phyloP scores from a whole-genome alignment of 164 flowering plant species.

The Annona squamosa region DNA sequence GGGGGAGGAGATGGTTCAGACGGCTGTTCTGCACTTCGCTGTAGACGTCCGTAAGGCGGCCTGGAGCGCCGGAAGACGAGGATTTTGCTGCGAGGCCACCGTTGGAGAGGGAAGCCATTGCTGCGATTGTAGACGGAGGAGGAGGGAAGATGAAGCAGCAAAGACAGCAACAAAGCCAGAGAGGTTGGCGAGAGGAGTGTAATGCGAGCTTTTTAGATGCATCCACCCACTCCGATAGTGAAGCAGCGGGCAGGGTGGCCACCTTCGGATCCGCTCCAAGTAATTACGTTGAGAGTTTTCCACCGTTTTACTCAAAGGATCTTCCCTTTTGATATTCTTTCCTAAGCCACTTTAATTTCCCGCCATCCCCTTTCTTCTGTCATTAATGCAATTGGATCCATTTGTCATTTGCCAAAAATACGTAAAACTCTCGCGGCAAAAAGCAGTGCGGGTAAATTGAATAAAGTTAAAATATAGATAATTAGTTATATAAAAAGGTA shows the following conservation, averaged over 20 bases:
- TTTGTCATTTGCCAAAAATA: no score
- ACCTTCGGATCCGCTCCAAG: background rate
- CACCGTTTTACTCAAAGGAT: background rate
- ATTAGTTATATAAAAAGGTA: no score
- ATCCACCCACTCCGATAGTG: background rate
- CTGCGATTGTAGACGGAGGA: background rate
- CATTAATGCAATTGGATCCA: no score
- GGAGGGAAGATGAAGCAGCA: background rate
- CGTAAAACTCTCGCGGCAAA: no score
- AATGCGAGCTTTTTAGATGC: background rate
- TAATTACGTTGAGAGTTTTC: background rate
- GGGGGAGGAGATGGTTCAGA: constrained; percentile 57
- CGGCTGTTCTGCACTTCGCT: constrained; percentile 75
- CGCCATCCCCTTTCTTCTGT: no score
- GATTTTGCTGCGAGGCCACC: background rate
- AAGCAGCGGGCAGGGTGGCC: background rate
- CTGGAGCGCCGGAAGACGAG: constrained; percentile 12
- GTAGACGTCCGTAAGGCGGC: constrained; percentile 53
- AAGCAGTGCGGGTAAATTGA: no score
- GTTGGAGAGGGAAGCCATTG: background rate
- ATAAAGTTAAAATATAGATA: no score
- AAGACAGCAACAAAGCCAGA: no score
- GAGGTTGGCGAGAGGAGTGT: background rate
- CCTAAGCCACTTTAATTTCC: no score
- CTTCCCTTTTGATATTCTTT: background rate